Evolutionary conservation across 768 basidiomycete genomes (phyloP), one percentile per base, ranked within the genome.

Genomic region (Collybia sordida): DNA sequence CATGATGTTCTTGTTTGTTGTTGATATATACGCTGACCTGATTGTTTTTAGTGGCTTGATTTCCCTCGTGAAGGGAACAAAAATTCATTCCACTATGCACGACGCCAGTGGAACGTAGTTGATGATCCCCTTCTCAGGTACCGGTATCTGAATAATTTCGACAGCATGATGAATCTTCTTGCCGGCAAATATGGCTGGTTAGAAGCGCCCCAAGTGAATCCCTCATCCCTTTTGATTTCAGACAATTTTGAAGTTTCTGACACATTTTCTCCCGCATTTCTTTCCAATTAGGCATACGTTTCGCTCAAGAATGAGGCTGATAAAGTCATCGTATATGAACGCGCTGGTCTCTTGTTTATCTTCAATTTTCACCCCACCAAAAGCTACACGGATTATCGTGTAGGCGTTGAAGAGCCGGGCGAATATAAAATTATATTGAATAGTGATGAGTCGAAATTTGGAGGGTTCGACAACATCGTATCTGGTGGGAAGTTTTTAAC

Each of bases 341-440:
- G 97, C 45, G 94, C 90, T 17, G 90, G 92, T 25, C 77, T 98
- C 37, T 71, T 99, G 39, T 99, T 98, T 74, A 77, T 98, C 59
- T 98, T 97, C 81, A 98, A 99, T 72, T 96, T 98, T 79, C 86
- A 98, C 73, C 86, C 92, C 4, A 82, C 80, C n/a, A 68, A 90
- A 35, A 96, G 93, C 52, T 99, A 85, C 73, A 83, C 85, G 39
- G 93, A 98, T 68, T 99, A 98, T 69, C 85, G 94, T 41, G 86
- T 98, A 45, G 97, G 97, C 4, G 82, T 96, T 18, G 86, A 98
- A 28, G 79, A 69, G 42, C 70, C 89, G 22, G 97, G 97, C 8
- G 85, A 94, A 68, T 98, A 98, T 69, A 75, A 71, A 42, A 79
- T 93, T 53, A 72, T 92, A 3, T 72, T 99, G 44, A 85, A 77